phyloP scores from a whole-genome alignment of 2,329 filamentous ascomycete genomes.

The Rutstroemia sp. region DNA sequence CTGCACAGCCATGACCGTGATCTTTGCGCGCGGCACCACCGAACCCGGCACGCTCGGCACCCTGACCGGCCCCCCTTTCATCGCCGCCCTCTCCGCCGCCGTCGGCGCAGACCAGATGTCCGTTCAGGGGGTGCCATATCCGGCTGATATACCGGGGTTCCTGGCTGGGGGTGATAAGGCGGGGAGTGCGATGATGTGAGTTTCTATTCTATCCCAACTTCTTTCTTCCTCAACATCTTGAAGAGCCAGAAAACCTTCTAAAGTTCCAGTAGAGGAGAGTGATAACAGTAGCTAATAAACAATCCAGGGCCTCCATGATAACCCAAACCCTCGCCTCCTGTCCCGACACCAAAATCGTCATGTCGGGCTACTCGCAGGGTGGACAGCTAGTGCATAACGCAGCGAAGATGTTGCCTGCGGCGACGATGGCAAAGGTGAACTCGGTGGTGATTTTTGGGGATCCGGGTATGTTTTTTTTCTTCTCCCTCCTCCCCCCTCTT shows the following conservation, averaged over 20 bases:
- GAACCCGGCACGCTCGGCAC: constrained; percentile 21
- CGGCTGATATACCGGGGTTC: constrained; percentile 39
- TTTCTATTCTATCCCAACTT: too few species aligned
- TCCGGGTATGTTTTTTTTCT: constrained; percentile 8
- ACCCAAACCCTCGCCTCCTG: background rate
- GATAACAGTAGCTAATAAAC: too few species aligned
- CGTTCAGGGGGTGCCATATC: constrained; percentile 47
- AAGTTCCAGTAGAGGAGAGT: too few species aligned
- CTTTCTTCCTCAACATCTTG: too few species aligned
- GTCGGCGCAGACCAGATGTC: constrained; percentile 34
- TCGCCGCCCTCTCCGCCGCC: constrained; percentile 29
- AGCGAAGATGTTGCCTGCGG: constrained; percentile 10
- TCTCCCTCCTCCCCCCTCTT: too few species aligned
- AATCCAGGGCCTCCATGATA: background rate
- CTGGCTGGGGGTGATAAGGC: constrained; percentile 37
- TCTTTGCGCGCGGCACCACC: constrained; percentile 23
- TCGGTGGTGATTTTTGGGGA: constrained; percentile 24
- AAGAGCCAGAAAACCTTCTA: too few species aligned
- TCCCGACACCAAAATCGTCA: constrained; percentile 13
- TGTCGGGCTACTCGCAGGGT: constrained; percentile 19
- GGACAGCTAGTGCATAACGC: constrained; percentile 22
- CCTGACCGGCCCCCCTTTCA: constrained; percentile 22
- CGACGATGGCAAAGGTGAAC: constrained; percentile 15
- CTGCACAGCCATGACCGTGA: constrained; percentile 21
- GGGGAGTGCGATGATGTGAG: constrained; percentile 36